These are phyloP conservation scores for Fusarium torulosum DNA, from an alignment of 2,329 filamentous ascomycete genomes.

Conservation along the genomic window DNA sequence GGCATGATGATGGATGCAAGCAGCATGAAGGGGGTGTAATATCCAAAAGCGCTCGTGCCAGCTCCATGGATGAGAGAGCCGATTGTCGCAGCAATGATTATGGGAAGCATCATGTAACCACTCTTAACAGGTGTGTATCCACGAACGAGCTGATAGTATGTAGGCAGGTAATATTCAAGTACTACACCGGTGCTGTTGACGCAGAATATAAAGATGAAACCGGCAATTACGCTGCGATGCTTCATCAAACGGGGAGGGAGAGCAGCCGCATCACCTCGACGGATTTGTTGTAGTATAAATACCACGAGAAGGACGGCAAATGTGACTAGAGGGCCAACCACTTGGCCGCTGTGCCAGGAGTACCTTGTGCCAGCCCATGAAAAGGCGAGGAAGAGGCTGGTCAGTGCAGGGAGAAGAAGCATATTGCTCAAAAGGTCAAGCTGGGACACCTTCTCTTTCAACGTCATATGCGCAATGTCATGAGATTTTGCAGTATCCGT, in stretches of 20 bases:
- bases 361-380: constrained; percentile 59
- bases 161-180: constrained; percentile 54
- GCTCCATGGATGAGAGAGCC: constrained; percentile 27
- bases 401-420: constrained; percentile 51
- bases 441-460: not conserved
- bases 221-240: constrained; percentile 54
- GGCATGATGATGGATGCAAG: constrained; percentile 28
- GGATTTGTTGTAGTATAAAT: not conserved
- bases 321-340: constrained; percentile 44
- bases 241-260: constrained; percentile 58
- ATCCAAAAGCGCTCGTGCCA: constrained; percentile 22
- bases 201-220: constrained; percentile 52
- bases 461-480: accelerated
- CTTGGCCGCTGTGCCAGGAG: constrained; percentile 41
- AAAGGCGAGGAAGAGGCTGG: constrained; percentile 61
- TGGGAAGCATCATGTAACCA: constrained; percentile 44
- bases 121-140: constrained; percentile 52
- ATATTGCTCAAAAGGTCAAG: constrained; percentile 44
- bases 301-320: not conserved
- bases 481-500: not conserved
- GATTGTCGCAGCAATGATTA: constrained; percentile 22
- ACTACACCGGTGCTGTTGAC: constrained; percentile 51
- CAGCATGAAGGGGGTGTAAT: constrained; percentile 33
- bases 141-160: constrained; percentile 59
- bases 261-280: constrained; percentile 48